These are phyloP conservation scores for Porpolomopsis calyptriformis DNA, from an alignment of 768 basidiomycete genomes.

Conservation along the genomic window DNA sequence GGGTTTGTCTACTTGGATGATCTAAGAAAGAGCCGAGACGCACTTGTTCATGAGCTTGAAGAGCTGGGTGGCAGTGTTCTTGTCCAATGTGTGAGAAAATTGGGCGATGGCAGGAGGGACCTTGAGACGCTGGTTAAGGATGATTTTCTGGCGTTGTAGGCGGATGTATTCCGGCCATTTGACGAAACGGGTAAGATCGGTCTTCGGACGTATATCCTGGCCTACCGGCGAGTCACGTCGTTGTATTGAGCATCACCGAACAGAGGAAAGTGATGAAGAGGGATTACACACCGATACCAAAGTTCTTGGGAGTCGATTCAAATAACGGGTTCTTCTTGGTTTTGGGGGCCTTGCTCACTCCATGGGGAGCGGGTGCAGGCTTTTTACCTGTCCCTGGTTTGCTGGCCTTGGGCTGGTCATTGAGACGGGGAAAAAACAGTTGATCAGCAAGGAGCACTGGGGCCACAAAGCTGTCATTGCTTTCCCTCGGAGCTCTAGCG, in stretches of 20 bases:
- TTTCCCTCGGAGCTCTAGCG: conserved; percentile 49
- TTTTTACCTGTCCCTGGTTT: conserved; percentile 65
- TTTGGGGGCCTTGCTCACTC: conserved; percentile 67
- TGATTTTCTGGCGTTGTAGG: conserved; percentile 96
- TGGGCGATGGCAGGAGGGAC: conserved; percentile 97
- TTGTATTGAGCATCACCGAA: background rate
- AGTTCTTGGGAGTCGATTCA: conserved; percentile 83
- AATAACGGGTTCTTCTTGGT: conserved; percentile 91
- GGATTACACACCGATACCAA: conserved; percentile 71
- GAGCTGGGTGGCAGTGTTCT: conserved; percentile 96
- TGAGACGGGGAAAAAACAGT: conserved; percentile 65
- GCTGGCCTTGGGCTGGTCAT: conserved; percentile 80
- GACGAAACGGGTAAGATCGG: conserved; percentile 93
- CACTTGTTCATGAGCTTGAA: conserved; percentile 96
- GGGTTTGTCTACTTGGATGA: background rate
- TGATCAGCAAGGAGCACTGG: conserved; percentile 11
- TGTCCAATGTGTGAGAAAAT: conserved; percentile 96
- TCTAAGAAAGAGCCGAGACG: background rate
- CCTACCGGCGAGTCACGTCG: conserved; percentile 35
- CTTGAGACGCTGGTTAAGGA: conserved; percentile 95
- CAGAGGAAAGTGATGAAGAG: background rate
- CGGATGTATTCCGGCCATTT: conserved; percentile 99
- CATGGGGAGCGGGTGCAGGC: conserved; percentile 76
- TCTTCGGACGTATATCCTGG: conserved; percentile 83
- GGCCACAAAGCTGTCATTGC: conserved; percentile 17